These are phyloP conservation scores for Epichloe uncinata DNA, from an alignment of 2,329 filamentous ascomycete genomes.

Conservation along the genomic window DNA sequence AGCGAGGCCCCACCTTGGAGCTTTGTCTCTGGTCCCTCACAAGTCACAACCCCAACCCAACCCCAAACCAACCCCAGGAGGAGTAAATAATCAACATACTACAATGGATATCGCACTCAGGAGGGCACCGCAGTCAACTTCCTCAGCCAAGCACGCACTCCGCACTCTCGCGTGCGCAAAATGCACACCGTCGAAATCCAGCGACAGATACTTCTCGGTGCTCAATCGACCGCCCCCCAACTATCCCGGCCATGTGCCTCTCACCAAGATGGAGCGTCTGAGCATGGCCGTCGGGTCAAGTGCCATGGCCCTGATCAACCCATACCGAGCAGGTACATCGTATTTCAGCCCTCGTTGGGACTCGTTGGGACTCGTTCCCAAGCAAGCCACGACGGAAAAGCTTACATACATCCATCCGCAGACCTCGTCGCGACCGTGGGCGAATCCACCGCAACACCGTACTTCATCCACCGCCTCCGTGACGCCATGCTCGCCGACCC, in stretches of 20 bases:
- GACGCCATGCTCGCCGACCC: slow-evolving; percentile 77
- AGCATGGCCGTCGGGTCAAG: slow-evolving; percentile 55
- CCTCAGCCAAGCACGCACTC: slow-evolving; percentile 8
- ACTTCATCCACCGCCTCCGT: slow-evolving; percentile 85
- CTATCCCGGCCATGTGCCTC: slow-evolving; percentile 84
- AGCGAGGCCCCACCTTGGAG: not conserved
- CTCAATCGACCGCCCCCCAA: slow-evolving; percentile 79
- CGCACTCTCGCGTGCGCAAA: slow-evolving; percentile 5
- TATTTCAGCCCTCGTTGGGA: not conserved
- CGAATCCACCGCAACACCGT: slow-evolving; percentile 86
- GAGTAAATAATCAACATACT: not conserved
- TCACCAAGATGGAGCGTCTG: slow-evolving; percentile 64
- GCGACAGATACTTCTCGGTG: slow-evolving; percentile 51
- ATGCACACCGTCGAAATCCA: not conserved
- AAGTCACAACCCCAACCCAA: not conserved
- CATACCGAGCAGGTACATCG: slow-evolving; percentile 57
- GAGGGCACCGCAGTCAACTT: slow-evolving; percentile 10
- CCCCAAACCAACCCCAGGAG: not conserved
- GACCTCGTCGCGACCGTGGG: slow-evolving; percentile 92
- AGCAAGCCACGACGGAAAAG: not conserved
- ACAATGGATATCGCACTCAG: slow-evolving; percentile 15
- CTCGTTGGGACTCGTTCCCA: not conserved
- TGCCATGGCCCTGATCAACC: slow-evolving; percentile 54
- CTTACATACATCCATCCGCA: slow-evolving; percentile 18
- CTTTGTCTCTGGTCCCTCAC: not conserved